Evolutionary conservation across 257 asterid species (phyloP).

Genomic region (Solanum arcanum): DNA sequence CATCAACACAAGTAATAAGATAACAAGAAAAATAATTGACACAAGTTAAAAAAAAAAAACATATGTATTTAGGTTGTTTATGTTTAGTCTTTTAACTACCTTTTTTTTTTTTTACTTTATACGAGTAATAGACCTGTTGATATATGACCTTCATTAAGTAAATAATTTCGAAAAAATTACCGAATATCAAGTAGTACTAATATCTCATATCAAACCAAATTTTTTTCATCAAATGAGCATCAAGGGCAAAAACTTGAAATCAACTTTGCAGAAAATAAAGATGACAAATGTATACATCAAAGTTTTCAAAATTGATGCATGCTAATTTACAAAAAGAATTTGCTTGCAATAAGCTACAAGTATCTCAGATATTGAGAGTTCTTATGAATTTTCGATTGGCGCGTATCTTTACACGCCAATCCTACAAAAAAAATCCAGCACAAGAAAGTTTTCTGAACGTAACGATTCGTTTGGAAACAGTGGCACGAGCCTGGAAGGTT

Average conservation of each 20-base stretch:
- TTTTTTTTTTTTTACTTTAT: no score
- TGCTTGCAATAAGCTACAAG: not conserved
- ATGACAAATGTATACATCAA: not conserved
- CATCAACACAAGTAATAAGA: not conserved
- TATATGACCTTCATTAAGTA: not conserved
- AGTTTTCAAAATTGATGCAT: not conserved
- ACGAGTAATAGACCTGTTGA: not conserved
- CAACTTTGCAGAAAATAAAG: not conserved
- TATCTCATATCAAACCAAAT: not conserved
- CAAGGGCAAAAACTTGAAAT: not conserved
- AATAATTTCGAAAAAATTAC: no score
- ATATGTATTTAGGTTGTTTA: no score
- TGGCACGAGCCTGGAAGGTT: not conserved
- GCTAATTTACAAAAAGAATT: not conserved
- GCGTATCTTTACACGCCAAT: not conserved
- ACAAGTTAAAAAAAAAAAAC: no score
- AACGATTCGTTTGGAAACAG: not conserved
- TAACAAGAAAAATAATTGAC: not conserved
- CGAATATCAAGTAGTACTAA: no score
- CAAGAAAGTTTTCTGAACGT: not conserved
- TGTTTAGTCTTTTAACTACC: no score
- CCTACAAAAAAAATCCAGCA: not conserved
- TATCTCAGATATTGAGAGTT: not conserved
- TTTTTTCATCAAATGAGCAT: not conserved
- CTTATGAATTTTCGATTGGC: not conserved